Percentiles rank a stretch among this genome's conserved stretches.
phyloP scores from a whole-genome alignment of 108 stramenopile species.

The Skeletonema grethae region DNA sequence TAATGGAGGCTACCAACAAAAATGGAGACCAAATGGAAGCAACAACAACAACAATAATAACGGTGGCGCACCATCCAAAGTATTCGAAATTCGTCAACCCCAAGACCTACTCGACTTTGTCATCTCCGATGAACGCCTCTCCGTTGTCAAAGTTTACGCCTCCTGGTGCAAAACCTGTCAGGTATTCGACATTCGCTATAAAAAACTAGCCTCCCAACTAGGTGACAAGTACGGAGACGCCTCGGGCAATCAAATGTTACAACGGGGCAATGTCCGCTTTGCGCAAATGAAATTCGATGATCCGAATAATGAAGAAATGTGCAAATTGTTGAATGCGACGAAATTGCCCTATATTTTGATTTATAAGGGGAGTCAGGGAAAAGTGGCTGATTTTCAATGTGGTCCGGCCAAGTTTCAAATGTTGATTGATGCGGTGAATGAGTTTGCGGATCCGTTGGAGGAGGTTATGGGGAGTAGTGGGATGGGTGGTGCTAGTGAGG shows the following conservation, averaged over 20 bases:
- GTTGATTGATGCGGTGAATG: constrained; percentile 46
- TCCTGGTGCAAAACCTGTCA: constrained; percentile 56
- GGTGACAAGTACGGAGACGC: constrained; percentile 30
- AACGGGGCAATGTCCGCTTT: constrained; percentile 40
- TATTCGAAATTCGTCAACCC: constrained; percentile 35
- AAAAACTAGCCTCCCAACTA: constrained; percentile 46
- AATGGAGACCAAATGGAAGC: constrained; percentile 4
- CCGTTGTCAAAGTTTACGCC: constrained; percentile 52
- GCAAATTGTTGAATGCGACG: constrained; percentile 43
- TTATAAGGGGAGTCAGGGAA: constrained; percentile 43
- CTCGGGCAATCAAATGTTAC: neutral
- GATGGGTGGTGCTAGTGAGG: constrained; percentile 3
- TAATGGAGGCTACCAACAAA: neutral
- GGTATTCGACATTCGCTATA: constrained; percentile 42
- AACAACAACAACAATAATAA: neutral
- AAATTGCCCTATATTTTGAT: constrained; percentile 52
- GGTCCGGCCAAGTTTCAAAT: constrained; percentile 50
- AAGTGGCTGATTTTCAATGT: constrained; percentile 51
- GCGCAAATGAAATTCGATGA: constrained; percentile 51
- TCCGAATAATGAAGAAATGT: constrained; percentile 55
- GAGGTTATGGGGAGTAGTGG: neutral
- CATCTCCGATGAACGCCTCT: constrained; percentile 47
- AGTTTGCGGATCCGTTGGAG: constrained; percentile 23
- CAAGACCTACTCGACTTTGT: constrained; percentile 57
- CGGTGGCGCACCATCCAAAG: constrained; percentile 3